A percentile compares a stretch with the other conserved stretches of the same genome.
phyloP scores from a whole-genome alignment of 805 yeast species.

The Myxozyma lipomycoides region DNA sequence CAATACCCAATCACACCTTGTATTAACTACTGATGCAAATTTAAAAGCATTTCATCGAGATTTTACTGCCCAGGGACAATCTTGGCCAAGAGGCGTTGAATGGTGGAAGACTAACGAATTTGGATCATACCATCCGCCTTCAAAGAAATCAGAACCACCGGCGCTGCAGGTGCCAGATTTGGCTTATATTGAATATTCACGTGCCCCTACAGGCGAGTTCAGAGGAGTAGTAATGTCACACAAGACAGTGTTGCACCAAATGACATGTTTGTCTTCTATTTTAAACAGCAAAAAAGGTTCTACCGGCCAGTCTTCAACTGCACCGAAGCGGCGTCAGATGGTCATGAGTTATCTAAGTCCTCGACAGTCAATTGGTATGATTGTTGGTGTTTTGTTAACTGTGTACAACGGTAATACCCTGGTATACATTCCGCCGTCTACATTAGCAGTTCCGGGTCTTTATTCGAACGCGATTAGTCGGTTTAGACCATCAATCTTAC shows the following conservation, averaged over 20 bases:
- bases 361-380: constrained; percentile 78
- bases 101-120: constrained; percentile 85
- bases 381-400: constrained; percentile 73
- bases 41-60: constrained; percentile 68
- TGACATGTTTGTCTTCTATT: constrained; percentile 68
- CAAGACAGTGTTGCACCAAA: constrained; percentile 80
- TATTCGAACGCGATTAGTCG: constrained; percentile 76
- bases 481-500: constrained; percentile 63
- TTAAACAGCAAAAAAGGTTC: constrained; percentile 43
- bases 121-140: constrained; percentile 61
- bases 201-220: constrained; percentile 85
- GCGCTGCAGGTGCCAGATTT: constrained; percentile 71
- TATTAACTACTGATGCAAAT: constrained; percentile 76
- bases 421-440: constrained; percentile 70
- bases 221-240: constrained; percentile 94
- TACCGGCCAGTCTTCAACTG: background rate
- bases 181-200: constrained; percentile 89
- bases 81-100: constrained; percentile 70
- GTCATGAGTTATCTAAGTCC: constrained; percentile 64
- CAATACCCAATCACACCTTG: constrained; percentile 69
- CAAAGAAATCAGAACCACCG: constrained; percentile 57
- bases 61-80: constrained; percentile 44
- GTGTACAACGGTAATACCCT: constrained; percentile 80
- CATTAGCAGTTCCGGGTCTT: constrained; percentile 76
- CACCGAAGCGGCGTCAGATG: constrained; percentile 47